A percentile compares a stretch with the other conserved stretches of the same genome.
These are phyloP conservation scores for Lachancea fermentati DNA, from an alignment of 805 yeast species.

Conservation along the genomic window DNA sequence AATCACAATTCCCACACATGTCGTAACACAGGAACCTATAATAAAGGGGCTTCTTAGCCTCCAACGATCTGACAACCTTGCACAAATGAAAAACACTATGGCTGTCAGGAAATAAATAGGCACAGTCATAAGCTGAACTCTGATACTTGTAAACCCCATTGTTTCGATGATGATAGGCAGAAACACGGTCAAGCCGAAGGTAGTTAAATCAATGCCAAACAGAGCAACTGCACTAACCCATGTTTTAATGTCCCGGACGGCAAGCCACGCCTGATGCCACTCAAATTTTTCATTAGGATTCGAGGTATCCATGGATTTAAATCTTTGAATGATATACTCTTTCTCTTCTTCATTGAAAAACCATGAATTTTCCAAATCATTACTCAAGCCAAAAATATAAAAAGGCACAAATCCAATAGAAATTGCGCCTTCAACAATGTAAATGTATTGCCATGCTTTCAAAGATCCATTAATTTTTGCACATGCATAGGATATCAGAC, in stretches of 20 bases:
- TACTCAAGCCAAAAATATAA: slow-evolving; percentile 36
- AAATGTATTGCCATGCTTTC: slow-evolving; percentile 48
- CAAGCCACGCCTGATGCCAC: slow-evolving; percentile 33
- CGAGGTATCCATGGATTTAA: slow-evolving; percentile 32
- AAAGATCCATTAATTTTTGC: slow-evolving; percentile 37
- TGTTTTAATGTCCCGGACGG: slow-evolving; percentile 28
- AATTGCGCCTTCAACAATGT: slow-evolving; percentile 45
- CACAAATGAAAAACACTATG: slow-evolving; percentile 57
- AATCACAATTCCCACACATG: slow-evolving; percentile 32
- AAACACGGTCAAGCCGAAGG: slow-evolving; percentile 40
- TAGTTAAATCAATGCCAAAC: slow-evolving; percentile 37
- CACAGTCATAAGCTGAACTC: slow-evolving; percentile 75
- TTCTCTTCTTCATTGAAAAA: slow-evolving; percentile 38
- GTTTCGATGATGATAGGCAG: slow-evolving; percentile 33
- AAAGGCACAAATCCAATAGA: slow-evolving; percentile 36
- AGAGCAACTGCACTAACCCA: slow-evolving; percentile 32
- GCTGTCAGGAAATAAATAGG: slow-evolving; percentile 83
- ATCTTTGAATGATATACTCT: slow-evolving; percentile 33
- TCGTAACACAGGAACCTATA: slow-evolving; percentile 31
- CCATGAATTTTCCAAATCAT: slow-evolving; percentile 35
- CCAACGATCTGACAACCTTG: slow-evolving; percentile 53
- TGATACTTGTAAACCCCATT: slow-evolving; percentile 51
- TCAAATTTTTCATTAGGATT: slow-evolving; percentile 34
- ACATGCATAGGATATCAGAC: slow-evolving; percentile 46
- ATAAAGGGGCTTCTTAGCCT: slow-evolving; percentile 41